Conservation (phyloP, 768 basidiomycete genomes). For the Leccinum imitatum region DNA sequence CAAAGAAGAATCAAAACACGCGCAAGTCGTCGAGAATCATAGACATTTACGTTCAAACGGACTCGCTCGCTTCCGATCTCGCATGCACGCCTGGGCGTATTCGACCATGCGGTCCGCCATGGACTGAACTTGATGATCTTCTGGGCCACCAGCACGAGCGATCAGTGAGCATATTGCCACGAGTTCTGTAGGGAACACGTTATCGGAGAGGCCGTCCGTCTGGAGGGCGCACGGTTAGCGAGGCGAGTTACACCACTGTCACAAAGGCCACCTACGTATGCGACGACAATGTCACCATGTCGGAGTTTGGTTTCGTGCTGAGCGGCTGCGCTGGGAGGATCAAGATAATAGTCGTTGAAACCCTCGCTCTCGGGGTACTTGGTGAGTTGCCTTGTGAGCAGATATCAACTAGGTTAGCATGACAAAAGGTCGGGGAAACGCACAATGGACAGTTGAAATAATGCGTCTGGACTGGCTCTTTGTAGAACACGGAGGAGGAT, state of each 20-base stretch:
- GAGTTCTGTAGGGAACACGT: constrained; percentile 67
- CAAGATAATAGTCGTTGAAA: constrained; percentile 25
- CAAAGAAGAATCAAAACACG: constrained; percentile 1
- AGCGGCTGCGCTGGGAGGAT: constrained; percentile 44
- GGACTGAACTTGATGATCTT: constrained; percentile 60
- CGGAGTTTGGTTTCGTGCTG: constrained; percentile 46
- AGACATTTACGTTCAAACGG: constrained; percentile 68
- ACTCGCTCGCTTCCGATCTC: constrained; percentile 57
- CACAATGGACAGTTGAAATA: constrained; percentile 37
- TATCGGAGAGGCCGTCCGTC: constrained; percentile 59
- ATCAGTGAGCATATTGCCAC: constrained; percentile 67
- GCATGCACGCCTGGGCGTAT: constrained; percentile 71
- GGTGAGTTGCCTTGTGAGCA: constrained; percentile 30
- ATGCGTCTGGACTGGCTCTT: constrained; percentile 32
- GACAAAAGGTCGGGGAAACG: constrained; percentile 7
- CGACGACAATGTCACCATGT: constrained; percentile 53
- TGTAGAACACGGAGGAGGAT: constrained; percentile 60
- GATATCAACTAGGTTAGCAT: background rate
- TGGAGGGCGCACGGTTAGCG: constrained; percentile 24
- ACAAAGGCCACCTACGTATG: constrained; percentile 39
- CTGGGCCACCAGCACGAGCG: constrained; percentile 52
- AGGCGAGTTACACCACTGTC: background rate
- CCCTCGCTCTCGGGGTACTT: constrained; percentile 32
- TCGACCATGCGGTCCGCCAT: constrained; percentile 75
- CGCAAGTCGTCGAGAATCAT: constrained; percentile 3